A percentile compares a stretch with the other conserved stretches of the same genome.
phyloP scores from a whole-genome alignment of 306 rosid genomes.

The Trichosanthes truncata region DNA sequence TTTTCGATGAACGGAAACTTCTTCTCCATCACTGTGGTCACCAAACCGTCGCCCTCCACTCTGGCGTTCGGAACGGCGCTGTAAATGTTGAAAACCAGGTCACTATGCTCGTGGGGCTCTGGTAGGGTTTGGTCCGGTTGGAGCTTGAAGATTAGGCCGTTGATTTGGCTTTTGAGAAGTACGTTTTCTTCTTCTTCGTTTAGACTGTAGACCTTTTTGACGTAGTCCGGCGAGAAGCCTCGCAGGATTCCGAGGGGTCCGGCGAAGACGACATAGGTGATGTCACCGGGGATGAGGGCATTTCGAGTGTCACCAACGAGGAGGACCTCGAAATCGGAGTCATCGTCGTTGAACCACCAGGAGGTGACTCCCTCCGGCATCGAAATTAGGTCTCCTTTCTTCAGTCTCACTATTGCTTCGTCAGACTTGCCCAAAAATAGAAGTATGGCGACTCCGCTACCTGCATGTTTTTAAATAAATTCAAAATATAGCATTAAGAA shows the following conservation, averaged over 20 bases:
- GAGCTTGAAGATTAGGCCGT: slow-evolving; percentile 24
- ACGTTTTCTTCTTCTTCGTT: slow-evolving; percentile 18
- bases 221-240: slow-evolving; percentile 38
- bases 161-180: slow-evolving; percentile 40
- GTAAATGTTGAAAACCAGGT: slow-evolving; percentile 32
- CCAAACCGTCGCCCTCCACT: not conserved
- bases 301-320: slow-evolving; percentile 44
- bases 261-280: slow-evolving; percentile 34
- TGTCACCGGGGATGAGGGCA: slow-evolving; percentile 29
- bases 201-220: slow-evolving; percentile 15
- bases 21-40: slow-evolving; percentile 10
- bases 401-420: slow-evolving; percentile 38
- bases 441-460: slow-evolving; percentile 39
- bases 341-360: slow-evolving; percentile 72
- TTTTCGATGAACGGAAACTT: slow-evolving; percentile 31
- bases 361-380: slow-evolving; percentile 39
- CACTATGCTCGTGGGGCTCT: slow-evolving; percentile 13
- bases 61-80: not conserved
- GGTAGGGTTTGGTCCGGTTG: slow-evolving; percentile 21
- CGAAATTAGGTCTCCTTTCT: slow-evolving; percentile 47
- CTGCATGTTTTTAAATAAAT: not conserved
- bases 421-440: slow-evolving; percentile 12
- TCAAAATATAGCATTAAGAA: too few relatives aligned
- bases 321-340: slow-evolving; percentile 21
- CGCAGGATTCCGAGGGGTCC: slow-evolving; percentile 31